A percentile compares a stretch with the other conserved stretches of the same genome.
Conservation (phyloP, 495 filamentous ascomycete species). For the Podospora pseudopauciseta region DNA sequence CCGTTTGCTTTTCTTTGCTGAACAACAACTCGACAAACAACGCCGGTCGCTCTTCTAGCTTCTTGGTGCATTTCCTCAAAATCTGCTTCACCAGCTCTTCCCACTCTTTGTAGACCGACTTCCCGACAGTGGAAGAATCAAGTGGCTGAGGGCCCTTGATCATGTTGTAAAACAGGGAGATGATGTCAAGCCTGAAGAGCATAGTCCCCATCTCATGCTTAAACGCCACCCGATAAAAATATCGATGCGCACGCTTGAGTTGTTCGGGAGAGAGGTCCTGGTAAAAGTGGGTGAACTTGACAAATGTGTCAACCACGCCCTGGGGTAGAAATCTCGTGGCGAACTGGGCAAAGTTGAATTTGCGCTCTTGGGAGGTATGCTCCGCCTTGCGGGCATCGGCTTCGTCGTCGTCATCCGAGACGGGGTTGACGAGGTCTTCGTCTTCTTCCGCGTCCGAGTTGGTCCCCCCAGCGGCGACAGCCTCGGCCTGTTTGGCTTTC, state of each 20-base stretch:
- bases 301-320: slow-evolving; percentile 82
- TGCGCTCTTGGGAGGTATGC: slow-evolving; percentile 69
- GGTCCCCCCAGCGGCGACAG: slow-evolving; percentile 29
- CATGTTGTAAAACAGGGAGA: slow-evolving; percentile 83
- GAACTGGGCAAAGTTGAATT: slow-evolving; percentile 91
- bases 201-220: slow-evolving; percentile 87
- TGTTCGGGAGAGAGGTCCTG: slow-evolving; percentile 75
- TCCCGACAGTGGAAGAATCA: slow-evolving; percentile 46
- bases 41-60: slow-evolving; percentile 77
- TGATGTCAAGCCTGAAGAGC: slow-evolving; percentile 85
- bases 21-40: slow-evolving; percentile 88
- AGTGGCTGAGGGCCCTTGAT: slow-evolving; percentile 85
- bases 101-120: slow-evolving; percentile 76
- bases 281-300: slow-evolving; percentile 75
- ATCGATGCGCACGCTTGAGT: slow-evolving; percentile 89
- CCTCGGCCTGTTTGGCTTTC: slow-evolving; percentile 42
- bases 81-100: slow-evolving; percentile 82
- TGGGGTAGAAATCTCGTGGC: slow-evolving; percentile 75
- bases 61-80: slow-evolving; percentile 69
- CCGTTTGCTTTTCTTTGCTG: slow-evolving; percentile 80
- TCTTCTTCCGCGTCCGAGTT: slow-evolving; percentile 27
- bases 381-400: slow-evolving; percentile 72
- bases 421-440: slow-evolving; percentile 52
- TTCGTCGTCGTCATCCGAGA: slow-evolving; percentile 76
- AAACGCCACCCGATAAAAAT: slow-evolving; percentile 92